Evolutionary conservation across 176 grass and related monocot species (phyloP).

Genomic region (Sorghum bicolor): DNA sequence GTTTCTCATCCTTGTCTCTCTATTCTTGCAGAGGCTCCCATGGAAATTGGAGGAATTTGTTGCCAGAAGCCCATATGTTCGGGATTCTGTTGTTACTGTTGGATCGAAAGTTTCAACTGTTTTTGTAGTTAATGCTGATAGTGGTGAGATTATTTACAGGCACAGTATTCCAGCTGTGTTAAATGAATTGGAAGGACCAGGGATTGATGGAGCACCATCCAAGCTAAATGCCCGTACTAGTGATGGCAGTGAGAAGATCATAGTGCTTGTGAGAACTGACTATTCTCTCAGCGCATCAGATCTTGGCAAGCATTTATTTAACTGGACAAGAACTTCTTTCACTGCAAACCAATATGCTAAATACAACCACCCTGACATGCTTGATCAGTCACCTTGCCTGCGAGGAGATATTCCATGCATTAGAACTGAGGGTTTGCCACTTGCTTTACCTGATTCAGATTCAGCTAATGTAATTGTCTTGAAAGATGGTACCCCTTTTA

Average conservation of each 20-base stretch:
- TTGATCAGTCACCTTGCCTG: conserved; percentile 44
- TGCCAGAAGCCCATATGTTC: conserved; percentile 65
- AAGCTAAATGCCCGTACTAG: conserved; percentile 51
- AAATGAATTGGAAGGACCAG: conserved; percentile 46
- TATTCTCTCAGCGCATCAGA: conserved; percentile 84
- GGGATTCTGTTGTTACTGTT: conserved; percentile 74
- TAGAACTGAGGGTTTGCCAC: conserved; percentile 34
- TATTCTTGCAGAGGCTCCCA: conserved; percentile 60
- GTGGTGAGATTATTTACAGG: conserved; percentile 76
- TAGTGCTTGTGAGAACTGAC: conserved; percentile 78
- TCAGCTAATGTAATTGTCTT: conserved; percentile 34
- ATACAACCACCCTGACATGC: conserved; percentile 42
- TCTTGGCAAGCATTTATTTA: conserved; percentile 72
- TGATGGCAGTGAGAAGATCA: conserved; percentile 41
- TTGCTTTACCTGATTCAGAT: conserved; percentile 48
- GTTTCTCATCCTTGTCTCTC: conserved; percentile 16
- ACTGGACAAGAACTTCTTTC: conserved; percentile 76
- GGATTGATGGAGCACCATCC: conserved; percentile 52
- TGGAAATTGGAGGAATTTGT: conserved; percentile 85
- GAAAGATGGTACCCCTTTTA: conserved; percentile 34
- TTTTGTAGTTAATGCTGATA: conserved; percentile 69
- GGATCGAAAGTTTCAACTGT: conserved; percentile 82
- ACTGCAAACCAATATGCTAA: conserved; percentile 55
- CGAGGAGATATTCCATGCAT: conserved; percentile 54
- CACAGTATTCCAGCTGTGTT: conserved; percentile 48